A percentile compares a stretch with the other conserved stretches of the same genome.
These are phyloP conservation scores for Torulaspora indica DNA, from an alignment of 805 yeast genomes.

Conservation along the genomic window DNA sequence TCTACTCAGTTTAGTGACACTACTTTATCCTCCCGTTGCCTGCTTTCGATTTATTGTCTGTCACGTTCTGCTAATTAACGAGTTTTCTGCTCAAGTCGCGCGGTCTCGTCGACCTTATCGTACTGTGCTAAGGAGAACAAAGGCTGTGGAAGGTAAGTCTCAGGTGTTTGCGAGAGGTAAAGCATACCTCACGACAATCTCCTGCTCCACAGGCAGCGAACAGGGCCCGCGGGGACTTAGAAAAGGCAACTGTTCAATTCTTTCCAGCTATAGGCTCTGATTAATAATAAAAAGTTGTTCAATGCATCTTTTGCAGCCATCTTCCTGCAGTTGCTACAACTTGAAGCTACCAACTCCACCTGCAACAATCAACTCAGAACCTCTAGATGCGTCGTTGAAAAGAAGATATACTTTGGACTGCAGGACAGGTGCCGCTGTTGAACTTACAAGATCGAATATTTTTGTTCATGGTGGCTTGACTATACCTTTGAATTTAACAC, in stretches of 20 bases:
- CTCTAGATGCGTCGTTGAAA: constrained; percentile 38
- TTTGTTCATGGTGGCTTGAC: constrained; percentile 67
- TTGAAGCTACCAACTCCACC: constrained; percentile 49
- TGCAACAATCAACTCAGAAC: constrained; percentile 12
- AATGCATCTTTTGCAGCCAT: constrained; percentile 63
- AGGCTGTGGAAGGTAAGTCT: background rate
- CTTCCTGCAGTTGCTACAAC: constrained; percentile 56
- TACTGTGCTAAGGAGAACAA: background rate
- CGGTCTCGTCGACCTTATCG: background rate
- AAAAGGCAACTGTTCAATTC: background rate
- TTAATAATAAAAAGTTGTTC: background rate
- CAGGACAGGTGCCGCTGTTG: constrained; percentile 64
- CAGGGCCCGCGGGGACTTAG: no score
- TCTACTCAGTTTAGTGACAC: no score
- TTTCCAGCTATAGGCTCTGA: background rate
- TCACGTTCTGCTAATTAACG: background rate
- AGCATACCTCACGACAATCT: no score
- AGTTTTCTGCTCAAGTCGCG: background rate
- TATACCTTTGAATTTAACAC: constrained; percentile 47
- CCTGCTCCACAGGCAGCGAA: no score
- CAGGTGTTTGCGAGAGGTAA: background rate
- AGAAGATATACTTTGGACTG: constrained; percentile 52
- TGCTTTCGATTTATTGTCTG: background rate
- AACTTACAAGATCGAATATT: constrained; percentile 54
- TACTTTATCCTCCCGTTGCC: no score